Base-by-base conservation (phyloP, 768 basidiomycete species). In the Rhodotorula sphaerocarpa region DNA sequence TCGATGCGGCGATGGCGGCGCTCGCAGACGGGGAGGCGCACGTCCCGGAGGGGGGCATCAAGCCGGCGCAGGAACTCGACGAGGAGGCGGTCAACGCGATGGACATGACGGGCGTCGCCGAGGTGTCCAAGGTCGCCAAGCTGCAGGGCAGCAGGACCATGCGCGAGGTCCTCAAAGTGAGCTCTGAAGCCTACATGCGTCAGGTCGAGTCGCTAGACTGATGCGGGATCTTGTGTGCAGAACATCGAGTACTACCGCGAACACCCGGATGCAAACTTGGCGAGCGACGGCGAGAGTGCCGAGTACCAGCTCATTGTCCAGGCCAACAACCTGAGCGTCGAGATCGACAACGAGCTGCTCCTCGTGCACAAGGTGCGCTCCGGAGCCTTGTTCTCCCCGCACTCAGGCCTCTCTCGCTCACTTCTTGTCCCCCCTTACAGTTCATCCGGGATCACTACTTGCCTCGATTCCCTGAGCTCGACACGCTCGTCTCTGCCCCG, bases 401-500 rank as follows among this genome's bases (percentile, higher is more conserved):
- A 16, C 33, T 30, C 20, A 20, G 30, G 16, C 33, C 20, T 3
- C 15, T 60, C 62, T 61, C 41, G n/a, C 27, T 47, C 14, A 11
- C 48, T 33, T 33, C 23, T 15, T 3, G 21, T 43, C 7, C 16
- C 41, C 39, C 4, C 15, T 36, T 66, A 14, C 70, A 92, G 88
- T 97, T 96, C 80, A 92, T 97, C 73, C 85, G 95, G 66, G 95
- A 99, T 74, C 93, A 96, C 76, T 99, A 97, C 75, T 83, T 87
- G 1, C 81, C 87, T 33, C 88, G 90, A 66, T 99, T 99, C 75
- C 93, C 95, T 31, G 95, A 97, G 72, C 82, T 99, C 33, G 95
- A 97, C 75, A 89, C 95, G 71, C 82, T 99, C 36, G 87, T 99
- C 25, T 82, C 85, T 6, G 91, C 96, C 70, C 88, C 95, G 12